These are phyloP conservation scores for Fennellomyces sp. DNA, from an alignment of 371 early-diverging fungal genomes.

Conservation along the genomic window DNA sequence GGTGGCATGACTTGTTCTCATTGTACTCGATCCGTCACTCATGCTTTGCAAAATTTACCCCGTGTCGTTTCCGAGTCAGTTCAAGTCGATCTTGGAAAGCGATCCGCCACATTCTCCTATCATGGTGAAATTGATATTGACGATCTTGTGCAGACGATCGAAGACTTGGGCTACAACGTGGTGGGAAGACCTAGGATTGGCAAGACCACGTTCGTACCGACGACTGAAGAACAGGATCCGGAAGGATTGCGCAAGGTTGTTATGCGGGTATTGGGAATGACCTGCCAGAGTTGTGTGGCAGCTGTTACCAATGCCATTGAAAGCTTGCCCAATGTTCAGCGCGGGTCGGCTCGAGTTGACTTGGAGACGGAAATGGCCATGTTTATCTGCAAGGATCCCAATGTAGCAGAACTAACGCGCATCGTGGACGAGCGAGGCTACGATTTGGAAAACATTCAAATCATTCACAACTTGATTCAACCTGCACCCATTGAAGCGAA, in stretches of 20 bases:
- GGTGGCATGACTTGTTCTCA: constrained; percentile 84
- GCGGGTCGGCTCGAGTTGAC: constrained; percentile 37
- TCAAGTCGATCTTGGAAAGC: constrained; percentile 47
- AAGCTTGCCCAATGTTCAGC: constrained; percentile 27
- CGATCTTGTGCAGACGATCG: constrained; percentile 42
- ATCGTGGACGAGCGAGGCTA: constrained; percentile 42
- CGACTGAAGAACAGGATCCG: neutral
- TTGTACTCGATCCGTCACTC: constrained; percentile 71
- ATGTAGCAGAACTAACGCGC: constrained; percentile 23
- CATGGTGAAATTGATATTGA: constrained; percentile 14
- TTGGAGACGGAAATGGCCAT: constrained; percentile 52
- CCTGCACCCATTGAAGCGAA: constrained; percentile 22
- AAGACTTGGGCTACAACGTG: constrained; percentile 70
- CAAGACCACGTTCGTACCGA: neutral
- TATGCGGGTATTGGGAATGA: constrained; percentile 49
- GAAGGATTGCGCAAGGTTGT: constrained; percentile 35
- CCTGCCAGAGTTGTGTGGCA: constrained; percentile 34
- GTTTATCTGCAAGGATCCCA: constrained; percentile 35
- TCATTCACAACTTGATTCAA: constrained; percentile 44
- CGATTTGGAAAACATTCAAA: constrained; percentile 43
- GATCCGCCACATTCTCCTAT: constrained; percentile 48
- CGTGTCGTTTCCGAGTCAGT: constrained; percentile 58
- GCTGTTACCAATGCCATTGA: constrained; percentile 37
- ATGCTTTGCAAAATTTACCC: constrained; percentile 33
- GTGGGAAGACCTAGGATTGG: constrained; percentile 26